These are phyloP conservation scores for Trichoderma harzianum DNA, from an alignment of 2,329 filamentous ascomycete genomes.

Conservation along the genomic window DNA sequence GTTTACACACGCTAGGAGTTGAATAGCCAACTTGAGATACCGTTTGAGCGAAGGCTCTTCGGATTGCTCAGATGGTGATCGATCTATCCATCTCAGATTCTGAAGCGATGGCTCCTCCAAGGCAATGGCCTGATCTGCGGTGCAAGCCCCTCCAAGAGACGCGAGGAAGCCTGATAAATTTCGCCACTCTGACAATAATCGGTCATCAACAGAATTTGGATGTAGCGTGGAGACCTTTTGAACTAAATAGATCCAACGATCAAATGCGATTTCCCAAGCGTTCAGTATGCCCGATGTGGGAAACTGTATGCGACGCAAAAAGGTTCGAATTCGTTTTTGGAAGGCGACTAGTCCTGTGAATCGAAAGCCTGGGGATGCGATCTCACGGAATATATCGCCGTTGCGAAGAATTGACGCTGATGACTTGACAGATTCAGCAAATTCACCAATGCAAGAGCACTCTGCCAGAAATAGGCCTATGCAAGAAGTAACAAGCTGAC, in stretches of 20 bases:
- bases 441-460: constrained; percentile 51
- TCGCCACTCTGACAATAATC: constrained; percentile 60
- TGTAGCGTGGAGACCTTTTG: constrained; percentile 58
- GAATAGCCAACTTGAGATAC: constrained; percentile 62
- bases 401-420: constrained; percentile 57
- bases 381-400: constrained; percentile 57
- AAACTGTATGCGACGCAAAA: constrained; percentile 58
- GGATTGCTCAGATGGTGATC: constrained; percentile 53
- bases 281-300: constrained; percentile 64
- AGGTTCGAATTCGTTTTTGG: constrained; percentile 60
- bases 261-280: constrained; percentile 65
- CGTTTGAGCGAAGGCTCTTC: constrained; percentile 59
- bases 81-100: constrained; percentile 63
- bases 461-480: constrained; percentile 62
- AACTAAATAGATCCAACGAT: constrained; percentile 61
- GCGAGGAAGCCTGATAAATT: constrained; percentile 68
- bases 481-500: constrained; percentile 60
- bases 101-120: constrained; percentile 57
- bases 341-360: constrained; percentile 69
- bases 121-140: constrained; percentile 54
- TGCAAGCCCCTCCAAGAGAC: constrained; percentile 63
- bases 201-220: constrained; percentile 52
- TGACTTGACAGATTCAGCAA: constrained; percentile 48
- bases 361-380: constrained; percentile 60
- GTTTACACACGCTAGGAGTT: constrained; percentile 62